Evolutionary conservation across 805 yeast species (phyloP).

Genomic region (Ogataea salicorniae): DNA sequence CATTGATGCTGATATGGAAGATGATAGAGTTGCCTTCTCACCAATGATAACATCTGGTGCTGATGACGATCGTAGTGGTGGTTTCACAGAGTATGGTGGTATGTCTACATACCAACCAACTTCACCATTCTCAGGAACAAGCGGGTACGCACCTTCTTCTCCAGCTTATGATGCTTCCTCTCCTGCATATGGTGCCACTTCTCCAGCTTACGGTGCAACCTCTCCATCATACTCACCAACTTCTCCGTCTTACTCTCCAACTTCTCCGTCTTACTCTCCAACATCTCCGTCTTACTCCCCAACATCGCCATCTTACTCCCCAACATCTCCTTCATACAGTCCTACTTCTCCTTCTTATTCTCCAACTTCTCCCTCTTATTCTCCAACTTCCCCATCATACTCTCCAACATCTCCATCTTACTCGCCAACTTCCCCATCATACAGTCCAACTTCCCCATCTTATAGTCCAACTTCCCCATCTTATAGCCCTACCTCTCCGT

Average conservation of each 20-base stretch:
- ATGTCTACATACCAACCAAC: slow-evolving; percentile 41
- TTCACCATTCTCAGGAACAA: slow-evolving; percentile 51
- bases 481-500: slow-evolving; percentile 76
- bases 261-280: slow-evolving; percentile 57
- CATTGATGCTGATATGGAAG: slow-evolving; percentile 38
- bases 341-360: slow-evolving; percentile 47
- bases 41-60: slow-evolving; percentile 87
- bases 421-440: slow-evolving; percentile 71
- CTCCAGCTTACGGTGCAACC: slow-evolving; percentile 47
- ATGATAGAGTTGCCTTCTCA: slow-evolving; percentile 76
- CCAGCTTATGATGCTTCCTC: slow-evolving; percentile 52
- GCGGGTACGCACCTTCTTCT: slow-evolving; percentile 45
- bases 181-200: slow-evolving; percentile 50
- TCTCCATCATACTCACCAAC: slow-evolving; percentile 71
- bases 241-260: slow-evolving; percentile 67
- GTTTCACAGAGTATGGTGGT: slow-evolving; percentile 86
- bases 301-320: slow-evolving; percentile 68
- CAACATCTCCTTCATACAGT: slow-evolving; percentile 53
- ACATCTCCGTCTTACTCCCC: slow-evolving; percentile 70
- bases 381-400: slow-evolving; percentile 73
- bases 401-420: slow-evolving; percentile 57
- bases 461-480: slow-evolving; percentile 69
- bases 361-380: slow-evolving; percentile 63
- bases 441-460: slow-evolving; percentile 64
- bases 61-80: slow-evolving; percentile 70